Evolutionary conservation across 139 green algal species (phyloP).

Genomic region (Micromonas commoda): DNA sequence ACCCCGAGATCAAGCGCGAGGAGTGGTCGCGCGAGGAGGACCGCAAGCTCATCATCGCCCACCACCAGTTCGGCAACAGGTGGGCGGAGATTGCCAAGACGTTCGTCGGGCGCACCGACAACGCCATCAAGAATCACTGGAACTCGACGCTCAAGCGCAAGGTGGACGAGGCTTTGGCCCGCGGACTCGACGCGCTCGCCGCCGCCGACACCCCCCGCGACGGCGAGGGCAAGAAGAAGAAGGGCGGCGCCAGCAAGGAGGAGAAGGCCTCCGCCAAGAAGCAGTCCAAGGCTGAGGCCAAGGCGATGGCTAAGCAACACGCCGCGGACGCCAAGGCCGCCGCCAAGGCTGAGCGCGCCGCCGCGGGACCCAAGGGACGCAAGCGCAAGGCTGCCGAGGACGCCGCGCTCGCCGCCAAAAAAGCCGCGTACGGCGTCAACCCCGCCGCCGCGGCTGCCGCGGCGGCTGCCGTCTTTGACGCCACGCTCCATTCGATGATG

Average conservation of each 20-base stretch:
- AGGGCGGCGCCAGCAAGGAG: neutral
- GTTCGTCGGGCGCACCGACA: constrained; percentile 74
- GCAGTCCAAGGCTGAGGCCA: neutral
- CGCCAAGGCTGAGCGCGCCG: neutral
- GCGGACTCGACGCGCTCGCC: neutral
- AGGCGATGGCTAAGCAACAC: neutral
- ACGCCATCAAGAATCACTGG: constrained; percentile 93
- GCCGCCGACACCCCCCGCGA: neutral
- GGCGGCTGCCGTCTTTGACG: neutral
- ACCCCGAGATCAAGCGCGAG: constrained; percentile 55
- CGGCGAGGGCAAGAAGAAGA: neutral
- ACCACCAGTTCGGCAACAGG: constrained; percentile 53
- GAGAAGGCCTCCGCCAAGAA: neutral
- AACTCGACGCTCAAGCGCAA: constrained; percentile 47
- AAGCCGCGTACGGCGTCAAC: neutral
- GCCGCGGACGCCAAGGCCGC: neutral
- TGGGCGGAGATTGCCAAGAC: constrained; percentile 72
- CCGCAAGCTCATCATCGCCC: neutral
- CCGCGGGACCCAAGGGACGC: neutral
- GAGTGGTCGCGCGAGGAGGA: constrained; percentile 45
- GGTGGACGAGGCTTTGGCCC: constrained; percentile 9
- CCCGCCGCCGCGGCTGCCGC: neutral
- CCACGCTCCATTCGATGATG: neutral
- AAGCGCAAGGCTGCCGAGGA: constrained; percentile 2
- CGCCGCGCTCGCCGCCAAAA: neutral